These are phyloP conservation scores for Curvularia eragrostidis DNA, from an alignment of 2,329 filamentous ascomycete species.

Conservation along the genomic window DNA sequence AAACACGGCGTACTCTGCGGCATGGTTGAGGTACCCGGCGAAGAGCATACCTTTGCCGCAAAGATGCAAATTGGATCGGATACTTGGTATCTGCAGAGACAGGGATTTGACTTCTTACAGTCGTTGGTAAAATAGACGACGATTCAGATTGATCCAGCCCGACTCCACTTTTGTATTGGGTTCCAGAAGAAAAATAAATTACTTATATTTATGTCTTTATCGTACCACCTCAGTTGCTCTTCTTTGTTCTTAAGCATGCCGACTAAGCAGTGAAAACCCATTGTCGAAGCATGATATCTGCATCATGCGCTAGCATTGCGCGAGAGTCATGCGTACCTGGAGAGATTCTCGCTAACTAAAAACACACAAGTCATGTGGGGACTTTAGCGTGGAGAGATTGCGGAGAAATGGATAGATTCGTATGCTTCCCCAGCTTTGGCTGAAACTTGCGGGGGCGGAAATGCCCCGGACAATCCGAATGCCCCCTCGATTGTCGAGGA, in stretches of 20 bases:
- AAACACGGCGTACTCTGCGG: conserved; percentile 15
- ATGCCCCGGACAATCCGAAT: not conserved
- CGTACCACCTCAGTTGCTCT: too few relatives aligned
- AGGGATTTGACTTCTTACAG: conserved; percentile 22
- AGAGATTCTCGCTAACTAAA: not conserved
- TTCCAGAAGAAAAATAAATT: too few relatives aligned
- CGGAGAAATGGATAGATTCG: not conserved
- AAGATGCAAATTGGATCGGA: conserved; percentile 22
- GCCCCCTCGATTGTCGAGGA: not conserved
- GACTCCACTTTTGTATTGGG: too few relatives aligned
- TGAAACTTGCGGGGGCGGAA: not conserved
- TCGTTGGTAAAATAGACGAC: not conserved
- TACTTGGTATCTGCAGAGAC: conserved; percentile 20
- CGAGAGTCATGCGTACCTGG: not conserved
- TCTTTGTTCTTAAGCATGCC: not conserved
- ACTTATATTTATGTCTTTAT: too few relatives aligned
- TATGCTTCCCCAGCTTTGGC: not conserved
- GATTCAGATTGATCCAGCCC: too few relatives aligned
- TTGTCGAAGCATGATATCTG: not conserved
- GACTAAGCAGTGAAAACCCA: not conserved
- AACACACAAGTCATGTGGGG: not conserved
- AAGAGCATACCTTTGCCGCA: conserved; percentile 26
- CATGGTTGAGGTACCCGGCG: conserved; percentile 4
- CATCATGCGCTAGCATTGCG: not conserved
- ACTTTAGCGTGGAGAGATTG: not conserved